Evolutionary conservation across 2,329 filamentous ascomycete species (phyloP), one percentile per base, ranked within the genome.

Genomic region (Diaporthe caulivora): DNA sequence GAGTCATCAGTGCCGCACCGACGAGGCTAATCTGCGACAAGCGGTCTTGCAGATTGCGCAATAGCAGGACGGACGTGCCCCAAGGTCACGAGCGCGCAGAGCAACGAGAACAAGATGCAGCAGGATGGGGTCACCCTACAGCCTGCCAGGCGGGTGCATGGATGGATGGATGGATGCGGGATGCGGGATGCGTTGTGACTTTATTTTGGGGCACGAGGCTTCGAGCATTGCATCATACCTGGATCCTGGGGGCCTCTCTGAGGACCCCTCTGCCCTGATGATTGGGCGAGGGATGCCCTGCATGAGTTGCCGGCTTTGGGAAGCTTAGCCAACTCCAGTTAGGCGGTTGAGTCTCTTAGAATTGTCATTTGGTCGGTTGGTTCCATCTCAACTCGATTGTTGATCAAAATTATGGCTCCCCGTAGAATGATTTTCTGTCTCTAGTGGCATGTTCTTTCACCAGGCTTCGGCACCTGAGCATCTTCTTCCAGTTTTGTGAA

Each of bases 141-240:
- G 26, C 42, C 40, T 34, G 42, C 60, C 60, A 31, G 21, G 21
- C 37, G 34, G 34, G 9, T 40, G 37, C 37, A 8, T 24, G n/a
- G 55, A 13, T 13, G 54, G 55, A 0, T 67, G 62, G 44, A 37
- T 44, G 37, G 57, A 8, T 26, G 57, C 42, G 26, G 57, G 57
- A 60, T 60, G 57, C n/a, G 40, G 62, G 62, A 67, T 67, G 62
- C 62, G 40, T 67, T 53, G 62, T 67, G 62, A 53, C 47, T 53
- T 67, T 67, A 67, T 53, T 67, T 67, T 64, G 62, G 62, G 62
- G 47, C 62, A 67, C 62, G 62, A 67, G 62, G 62, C 47, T 53
- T 53, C 31, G 62, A 34, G 62, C 10, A 67, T 67, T 67, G 62
- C 62, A 53, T 67, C 62, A 67, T 67, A 67, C 29, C 62, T 53